Base-by-base conservation (phyloP, 2,329 filamentous ascomycete genomes). In the Shiraia sp. region DNA sequence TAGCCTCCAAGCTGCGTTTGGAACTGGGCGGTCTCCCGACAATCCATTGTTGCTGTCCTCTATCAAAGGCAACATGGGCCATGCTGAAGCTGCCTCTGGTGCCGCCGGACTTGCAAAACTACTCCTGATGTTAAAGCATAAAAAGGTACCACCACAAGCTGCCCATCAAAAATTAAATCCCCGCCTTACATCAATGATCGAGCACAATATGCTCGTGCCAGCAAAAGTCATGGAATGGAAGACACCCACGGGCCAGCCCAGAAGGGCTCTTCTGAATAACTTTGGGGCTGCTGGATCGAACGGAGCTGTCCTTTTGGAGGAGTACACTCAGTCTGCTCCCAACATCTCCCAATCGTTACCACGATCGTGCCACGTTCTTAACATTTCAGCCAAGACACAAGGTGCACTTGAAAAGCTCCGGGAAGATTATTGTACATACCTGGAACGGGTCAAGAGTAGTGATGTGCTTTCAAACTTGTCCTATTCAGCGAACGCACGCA, bases 171-270 rank as follows among this genome's bases (percentile, higher is more conserved):
- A 59, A 6, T 23, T 43, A 13, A 55, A 60, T 35, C 33, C 51
- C n/a, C n/a, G n/a, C 28, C 1, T 82, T 83, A 55, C 80, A 81
- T 0, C 69, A 69, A 23, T 79, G 83, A 47, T 66, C 85, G 1
- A 70, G 72, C 0, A 70, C 32, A 76, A 79, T 53, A 83, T 86
- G 52, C 2, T 24, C 6, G 8, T 27, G 3, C 36, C 25, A 15
- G 12, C 28, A 49, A 59, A 17, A 10, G 12, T 13, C 14, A 30
- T n/a, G 29, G 41, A n/a, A 49, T 45, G 3, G 47, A n/a, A n/a
- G n/a, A n/a, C n/a, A n/a, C n/a, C n/a, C n/a, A 46, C n/a, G 42
- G 59, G 23, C 58, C 63, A 67, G 39, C 62, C 7, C 25, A 28
- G 39, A 8, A 40, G 25, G 6, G 44, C 37, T 9, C 39, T 64